Percentiles rank a stretch among this genome's conserved stretches.
These are phyloP conservation scores for Prunus kanzakura DNA, from an alignment of 306 rosid species.

Conservation along the genomic window DNA sequence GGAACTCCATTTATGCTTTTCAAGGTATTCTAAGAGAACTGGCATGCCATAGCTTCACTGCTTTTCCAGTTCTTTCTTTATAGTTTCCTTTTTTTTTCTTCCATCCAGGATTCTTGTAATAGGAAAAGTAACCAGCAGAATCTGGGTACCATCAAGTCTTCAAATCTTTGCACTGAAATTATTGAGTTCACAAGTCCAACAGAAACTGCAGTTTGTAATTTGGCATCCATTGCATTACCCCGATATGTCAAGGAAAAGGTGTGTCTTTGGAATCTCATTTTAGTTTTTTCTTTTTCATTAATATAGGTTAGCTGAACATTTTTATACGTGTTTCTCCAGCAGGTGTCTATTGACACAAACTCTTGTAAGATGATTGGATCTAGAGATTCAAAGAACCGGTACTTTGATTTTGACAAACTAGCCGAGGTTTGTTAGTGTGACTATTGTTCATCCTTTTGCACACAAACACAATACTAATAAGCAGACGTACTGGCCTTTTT, in stretches of 20 bases:
- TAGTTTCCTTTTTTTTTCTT: neutral
- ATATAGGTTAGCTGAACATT: neutral
- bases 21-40: constrained; percentile 44
- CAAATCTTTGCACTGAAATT: constrained; percentile 87
- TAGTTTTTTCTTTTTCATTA: constrained; percentile 8
- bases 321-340: constrained; percentile 24
- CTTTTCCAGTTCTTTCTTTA: neutral
- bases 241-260: constrained; percentile 89
- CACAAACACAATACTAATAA: no score
- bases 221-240: constrained; percentile 88
- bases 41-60: neutral
- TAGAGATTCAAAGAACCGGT: constrained; percentile 55
- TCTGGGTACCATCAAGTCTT: constrained; percentile 81
- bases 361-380: constrained; percentile 80
- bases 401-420: constrained; percentile 78
- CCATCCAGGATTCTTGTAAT: constrained; percentile 65
- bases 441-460: no score
- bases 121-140: constrained; percentile 86
- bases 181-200: constrained; percentile 79
- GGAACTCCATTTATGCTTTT: constrained; percentile 97
- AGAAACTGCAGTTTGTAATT: constrained; percentile 90
- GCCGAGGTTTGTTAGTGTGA: constrained; percentile 52
- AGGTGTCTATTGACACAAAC: constrained; percentile 32
- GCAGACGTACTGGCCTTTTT: neutral
- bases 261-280: neutral